Base-by-base conservation (phyloP, 1,284 basidiomycete species). In the Trichosporon sp. region DNA sequence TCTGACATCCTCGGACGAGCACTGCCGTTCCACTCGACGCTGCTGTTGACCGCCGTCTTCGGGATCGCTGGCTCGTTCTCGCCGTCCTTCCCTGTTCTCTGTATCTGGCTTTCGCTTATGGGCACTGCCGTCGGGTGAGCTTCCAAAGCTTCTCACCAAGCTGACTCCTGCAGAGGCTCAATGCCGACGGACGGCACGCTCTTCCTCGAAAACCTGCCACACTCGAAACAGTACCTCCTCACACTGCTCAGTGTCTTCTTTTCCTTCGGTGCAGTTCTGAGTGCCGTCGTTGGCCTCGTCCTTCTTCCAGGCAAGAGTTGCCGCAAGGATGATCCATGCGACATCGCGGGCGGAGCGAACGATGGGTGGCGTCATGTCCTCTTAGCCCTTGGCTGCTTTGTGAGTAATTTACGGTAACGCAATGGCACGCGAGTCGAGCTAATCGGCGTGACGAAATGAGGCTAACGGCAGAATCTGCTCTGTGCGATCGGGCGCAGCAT, bases 151-250 rank as follows among this genome's bases (percentile, higher is more conserved):
- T 6, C 23, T 0, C 8, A 4, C 13, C 33, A 29, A 13, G 32
- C 59, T 64, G 27, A 64, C 59, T n/a, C 11, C 1, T 10, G 4
- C 61, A 78, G 77, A 11, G 78, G 92, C 10, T 94, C 91, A 1
- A 95, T 97, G 92, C 95, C 95, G 0, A 97, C 94, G 0, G 95
- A 98, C 72, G 95, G 95, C 2, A 96, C 93, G 0, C 86, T 96
- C 5, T 87, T 98, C 59, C 84, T 97, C 4, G 95, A 99, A 77
- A 94, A 96, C 73, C 88, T 97, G 81, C 95, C 95, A 0, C 87
- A 89, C 70, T 86, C 87, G 19, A 94, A 94, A 71, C 89, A 95
- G 73, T 95, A 95, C 76, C 87, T 97, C 34, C 88, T 98, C 57
- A 98, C 95, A 0, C 91, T 90, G 0, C 85, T 98, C n/a, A 95